Evolutionary conservation across 148 eudicot species (phyloP).

Genomic region (Amaranthus hypochondriacus): DNA sequence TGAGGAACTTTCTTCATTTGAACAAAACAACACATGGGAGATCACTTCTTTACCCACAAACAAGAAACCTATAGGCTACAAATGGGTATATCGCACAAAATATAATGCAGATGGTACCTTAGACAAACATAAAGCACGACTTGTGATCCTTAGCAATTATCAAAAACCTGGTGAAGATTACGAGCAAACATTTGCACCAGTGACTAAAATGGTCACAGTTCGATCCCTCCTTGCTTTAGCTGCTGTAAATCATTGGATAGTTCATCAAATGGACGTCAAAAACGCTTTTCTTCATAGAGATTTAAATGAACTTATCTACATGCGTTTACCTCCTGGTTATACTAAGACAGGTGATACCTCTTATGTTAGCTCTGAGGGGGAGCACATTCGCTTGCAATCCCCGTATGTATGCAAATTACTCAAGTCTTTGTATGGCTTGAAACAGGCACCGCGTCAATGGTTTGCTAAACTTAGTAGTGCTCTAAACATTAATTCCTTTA

Average conservation of each 20-base stretch:
- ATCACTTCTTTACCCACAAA: not conserved
- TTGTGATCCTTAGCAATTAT: not conserved
- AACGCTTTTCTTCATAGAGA: not conserved
- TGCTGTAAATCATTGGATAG: too few species aligned
- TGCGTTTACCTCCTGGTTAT: not conserved
- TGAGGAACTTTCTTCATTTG: not conserved
- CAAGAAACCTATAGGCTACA: not conserved
- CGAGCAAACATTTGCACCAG: too few species aligned
- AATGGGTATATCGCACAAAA: not conserved
- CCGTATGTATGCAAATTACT: not conserved
- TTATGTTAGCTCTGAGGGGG: not conserved
- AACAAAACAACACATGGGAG: not conserved
- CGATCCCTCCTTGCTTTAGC: too few species aligned
- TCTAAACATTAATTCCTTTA: not conserved
- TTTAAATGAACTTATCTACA: not conserved
- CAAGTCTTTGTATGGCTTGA: too few species aligned
- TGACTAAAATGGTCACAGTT: too few species aligned
- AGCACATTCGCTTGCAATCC: not conserved
- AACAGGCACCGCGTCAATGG: too few species aligned
- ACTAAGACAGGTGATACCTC: not conserved
- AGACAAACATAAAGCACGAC: not conserved
- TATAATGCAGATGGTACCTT: too few species aligned
- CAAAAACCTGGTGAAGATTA: not conserved
- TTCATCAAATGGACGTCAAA: too few species aligned
- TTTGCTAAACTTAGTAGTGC: not conserved